Evolutionary conservation across 2,329 filamentous ascomycete species (phyloP), one percentile per base, ranked within the genome.

Genomic region (Podosphaera fusca): DNA sequence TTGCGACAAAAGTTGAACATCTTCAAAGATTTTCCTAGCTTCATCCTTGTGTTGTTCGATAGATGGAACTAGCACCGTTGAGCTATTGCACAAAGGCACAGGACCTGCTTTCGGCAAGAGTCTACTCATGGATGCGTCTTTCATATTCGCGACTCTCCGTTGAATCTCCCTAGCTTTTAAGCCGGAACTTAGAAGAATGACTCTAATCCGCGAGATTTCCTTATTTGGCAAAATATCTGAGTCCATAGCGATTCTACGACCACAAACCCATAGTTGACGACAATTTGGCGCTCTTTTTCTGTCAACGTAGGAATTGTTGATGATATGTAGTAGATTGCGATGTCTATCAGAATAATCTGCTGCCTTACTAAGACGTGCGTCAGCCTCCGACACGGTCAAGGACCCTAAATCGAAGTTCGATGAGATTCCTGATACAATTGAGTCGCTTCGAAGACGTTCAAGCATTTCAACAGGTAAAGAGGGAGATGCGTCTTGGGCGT

Each of bases 161-260:
- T 75, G 75, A 57, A 95, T 85, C 65, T 92, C 86, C 64, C 81
- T 81, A 0, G 90, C 89, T 70, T 94, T 94, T 65, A 95, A 82
- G n/a, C 88, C 89, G 0, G 87, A 87, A 60, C 82, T 85, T 30
- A 94, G 73, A 46, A 95, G 78, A 7, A 94, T 74, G 0, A 87
- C 79, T 58, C 81, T 78, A 2, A 89, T 75, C n/a, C 87, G 81
- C 14, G 85, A 84, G 56, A 94, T 77, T 63, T 95, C 90, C n/a
- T 79, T 78, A 63, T 77, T 80, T 8, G 75, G 81, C 35, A 85
- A 66, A 58, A 67, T 68, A n/a, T 66, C 65, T 50, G 67, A 70
- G 21, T 70, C 69, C 4, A 67, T 65, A 3, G 69, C 66, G 2
- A 66, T 62, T 35, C 64, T 67, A 55, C 70, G 70, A 56, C 75